phyloP scores from a whole-genome alignment of 257 asterid genomes.

The Capsicum baccatum region DNA sequence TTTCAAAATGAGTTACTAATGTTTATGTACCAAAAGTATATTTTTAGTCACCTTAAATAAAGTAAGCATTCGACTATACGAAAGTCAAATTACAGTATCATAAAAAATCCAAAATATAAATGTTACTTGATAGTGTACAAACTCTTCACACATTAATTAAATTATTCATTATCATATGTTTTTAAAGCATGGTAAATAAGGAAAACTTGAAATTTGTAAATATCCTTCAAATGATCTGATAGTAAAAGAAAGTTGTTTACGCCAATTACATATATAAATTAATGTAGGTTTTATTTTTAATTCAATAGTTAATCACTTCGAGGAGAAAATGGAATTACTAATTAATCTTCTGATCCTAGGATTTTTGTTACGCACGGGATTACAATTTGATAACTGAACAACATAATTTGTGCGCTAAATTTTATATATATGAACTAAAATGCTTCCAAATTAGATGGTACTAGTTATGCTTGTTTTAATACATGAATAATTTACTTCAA shows the following conservation, averaged over 20 bases:
- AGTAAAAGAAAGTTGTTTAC: too few relatives aligned
- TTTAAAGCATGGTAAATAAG: not conserved
- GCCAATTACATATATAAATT: not conserved
- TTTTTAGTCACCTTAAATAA: too few relatives aligned
- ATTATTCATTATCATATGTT: too few relatives aligned
- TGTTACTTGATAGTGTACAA: too few relatives aligned
- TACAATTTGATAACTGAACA: not conserved
- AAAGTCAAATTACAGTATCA: too few relatives aligned
- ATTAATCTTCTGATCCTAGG: not conserved
- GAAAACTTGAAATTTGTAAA: not conserved
- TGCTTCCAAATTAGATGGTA: not conserved
- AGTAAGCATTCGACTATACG: too few relatives aligned
- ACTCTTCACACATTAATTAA: too few relatives aligned
- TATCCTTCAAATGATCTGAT: not conserved
- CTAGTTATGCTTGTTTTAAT: not conserved
- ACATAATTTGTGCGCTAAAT: not conserved
- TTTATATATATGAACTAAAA: not conserved
- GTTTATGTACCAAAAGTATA: not conserved
- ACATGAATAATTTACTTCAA: not conserved
- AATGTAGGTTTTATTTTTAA: not conserved
- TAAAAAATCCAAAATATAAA: too few relatives aligned
- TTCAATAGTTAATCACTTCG: not conserved
- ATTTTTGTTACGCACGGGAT: not conserved
- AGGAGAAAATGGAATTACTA: not conserved
- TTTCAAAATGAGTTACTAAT: not conserved